Evolutionary conservation across 73 alveolate species (phyloP), one percentile per base, ranked within the genome.

Genomic region (Breviolum minutum): DNA sequence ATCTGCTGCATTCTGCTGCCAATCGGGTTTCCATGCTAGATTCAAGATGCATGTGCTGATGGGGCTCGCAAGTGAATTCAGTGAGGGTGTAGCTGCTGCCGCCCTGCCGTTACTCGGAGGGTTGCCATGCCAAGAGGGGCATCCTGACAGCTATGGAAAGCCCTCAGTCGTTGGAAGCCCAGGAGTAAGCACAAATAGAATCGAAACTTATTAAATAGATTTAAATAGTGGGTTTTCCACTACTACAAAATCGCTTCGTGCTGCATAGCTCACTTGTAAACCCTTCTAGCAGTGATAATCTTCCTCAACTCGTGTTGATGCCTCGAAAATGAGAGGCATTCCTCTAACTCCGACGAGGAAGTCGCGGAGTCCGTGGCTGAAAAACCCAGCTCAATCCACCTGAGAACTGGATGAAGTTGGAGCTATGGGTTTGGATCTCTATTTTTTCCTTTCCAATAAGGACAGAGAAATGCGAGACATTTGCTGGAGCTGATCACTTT

Each of bases 11-110:
- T 2, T 68, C 24, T 68, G 77, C 17, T 17, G 4, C 77, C 17
- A 22, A 68, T 14, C 77, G 24, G 77, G n/a, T 68, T 22, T 68
- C 24, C 24, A 22, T 68, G 1, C 77, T 68, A 17, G 17, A 14
- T 17, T 68, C 24, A 17, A 17, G n/a, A 68, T 14, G 17, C 24
- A 14, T 68, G 24, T 68, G 1, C 77, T 68, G 17, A 17, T 14
- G n/a, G 48, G 69, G n/a, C 90, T 81, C 90, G 69, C 29, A 81
- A 20, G 90, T 10, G 92, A 83, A 83, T 83, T 83, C 92, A 66
- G 74, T 66, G 24, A 66, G 60, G 76, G 22, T 9, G 40, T 40
- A 8, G 24, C 63, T 20, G 22, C n/a, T 6, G 71, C 30, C 17
- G 9, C 87, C 64, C 87, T 79, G 90, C 71, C 63, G 87, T 12